phyloP scores from a whole-genome alignment of 176 grass and related monocot genomes.

The Triticum urartu region DNA sequence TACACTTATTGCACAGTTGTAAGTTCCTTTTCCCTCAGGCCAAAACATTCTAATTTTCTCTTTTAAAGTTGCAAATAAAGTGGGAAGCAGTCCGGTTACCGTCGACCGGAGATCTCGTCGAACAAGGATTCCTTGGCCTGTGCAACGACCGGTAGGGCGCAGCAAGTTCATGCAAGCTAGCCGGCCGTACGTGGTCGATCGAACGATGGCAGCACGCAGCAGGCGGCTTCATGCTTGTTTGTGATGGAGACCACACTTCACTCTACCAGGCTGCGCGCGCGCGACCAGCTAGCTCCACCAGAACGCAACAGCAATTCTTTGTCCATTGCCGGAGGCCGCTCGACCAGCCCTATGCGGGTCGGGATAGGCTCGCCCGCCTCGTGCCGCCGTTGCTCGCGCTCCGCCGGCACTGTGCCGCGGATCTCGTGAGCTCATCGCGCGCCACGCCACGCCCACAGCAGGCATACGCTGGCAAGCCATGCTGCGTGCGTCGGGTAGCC shows the following conservation, averaged over 20 bases:
- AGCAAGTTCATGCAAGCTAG: background rate
- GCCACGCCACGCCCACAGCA: background rate
- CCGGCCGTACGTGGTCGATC: background rate
- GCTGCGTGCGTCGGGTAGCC: too few species aligned
- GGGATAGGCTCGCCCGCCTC: background rate
- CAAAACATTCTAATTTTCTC: too few species aligned
- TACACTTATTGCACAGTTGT: too few species aligned
- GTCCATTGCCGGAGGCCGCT: background rate
- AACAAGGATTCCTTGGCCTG: background rate
- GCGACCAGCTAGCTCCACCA: background rate
- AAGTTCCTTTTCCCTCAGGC: too few species aligned
- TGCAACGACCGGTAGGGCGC: background rate
- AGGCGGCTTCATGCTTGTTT: slow-evolving; percentile 8
- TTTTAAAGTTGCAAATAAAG: too few species aligned
- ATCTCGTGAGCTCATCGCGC: slow-evolving; percentile 28
- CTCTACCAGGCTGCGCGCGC: too few species aligned
- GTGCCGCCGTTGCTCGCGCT: background rate
- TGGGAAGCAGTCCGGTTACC: too few species aligned
- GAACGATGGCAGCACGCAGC: background rate
- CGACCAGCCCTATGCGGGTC: background rate
- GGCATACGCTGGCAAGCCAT: too few species aligned
- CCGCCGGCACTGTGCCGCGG: slow-evolving; percentile 26
- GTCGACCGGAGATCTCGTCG: too few species aligned
- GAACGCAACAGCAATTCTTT: background rate
- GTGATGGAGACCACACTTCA: background rate